phyloP scores from a whole-genome alignment of 306 rosid genomes.

The Ammopiptanthus mongolicus region DNA sequence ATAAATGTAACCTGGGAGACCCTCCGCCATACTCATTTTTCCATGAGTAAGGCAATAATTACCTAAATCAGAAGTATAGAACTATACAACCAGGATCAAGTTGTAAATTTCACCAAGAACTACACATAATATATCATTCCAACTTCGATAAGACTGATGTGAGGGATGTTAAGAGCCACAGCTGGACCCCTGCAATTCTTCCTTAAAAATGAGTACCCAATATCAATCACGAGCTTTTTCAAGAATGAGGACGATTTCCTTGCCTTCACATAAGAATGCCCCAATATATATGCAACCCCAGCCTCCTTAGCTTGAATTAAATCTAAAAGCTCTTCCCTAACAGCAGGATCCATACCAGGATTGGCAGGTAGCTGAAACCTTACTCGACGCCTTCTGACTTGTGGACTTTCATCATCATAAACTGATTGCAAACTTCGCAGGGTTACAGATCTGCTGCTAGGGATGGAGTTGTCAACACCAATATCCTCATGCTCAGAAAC shows the following conservation, averaged over 20 bases:
- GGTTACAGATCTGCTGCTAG: constrained; percentile 59
- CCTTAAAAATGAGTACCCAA: constrained; percentile 74
- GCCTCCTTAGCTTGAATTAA: constrained; percentile 80
- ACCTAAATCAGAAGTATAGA: constrained; percentile 8
- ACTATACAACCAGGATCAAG: background rate
- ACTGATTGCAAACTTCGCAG: constrained; percentile 59
- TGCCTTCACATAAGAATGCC: constrained; percentile 85
- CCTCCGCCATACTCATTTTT: background rate
- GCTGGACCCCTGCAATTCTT: constrained; percentile 88
- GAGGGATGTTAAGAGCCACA: constrained; percentile 87
- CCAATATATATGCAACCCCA: constrained; percentile 83
- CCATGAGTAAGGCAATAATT: background rate
- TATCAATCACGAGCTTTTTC: constrained; percentile 65
- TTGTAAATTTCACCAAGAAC: constrained; percentile 15
- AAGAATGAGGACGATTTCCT: constrained; percentile 67
- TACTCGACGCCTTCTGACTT: constrained; percentile 50
- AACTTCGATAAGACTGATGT: constrained; percentile 82
- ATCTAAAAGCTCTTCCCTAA: constrained; percentile 68
- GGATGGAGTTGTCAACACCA: constrained; percentile 34
- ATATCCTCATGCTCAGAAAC: constrained; percentile 45
- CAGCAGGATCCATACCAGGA: constrained; percentile 52
- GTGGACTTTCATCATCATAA: constrained; percentile 67
- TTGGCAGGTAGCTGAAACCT: constrained; percentile 60
- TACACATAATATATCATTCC: constrained; percentile 91
- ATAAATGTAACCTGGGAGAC: background rate